A percentile compares a stretch with the other conserved stretches of the same genome.
These are phyloP conservation scores for Exophiala calicioides DNA, from an alignment of 2,329 filamentous ascomycete species.

Conservation along the genomic window DNA sequence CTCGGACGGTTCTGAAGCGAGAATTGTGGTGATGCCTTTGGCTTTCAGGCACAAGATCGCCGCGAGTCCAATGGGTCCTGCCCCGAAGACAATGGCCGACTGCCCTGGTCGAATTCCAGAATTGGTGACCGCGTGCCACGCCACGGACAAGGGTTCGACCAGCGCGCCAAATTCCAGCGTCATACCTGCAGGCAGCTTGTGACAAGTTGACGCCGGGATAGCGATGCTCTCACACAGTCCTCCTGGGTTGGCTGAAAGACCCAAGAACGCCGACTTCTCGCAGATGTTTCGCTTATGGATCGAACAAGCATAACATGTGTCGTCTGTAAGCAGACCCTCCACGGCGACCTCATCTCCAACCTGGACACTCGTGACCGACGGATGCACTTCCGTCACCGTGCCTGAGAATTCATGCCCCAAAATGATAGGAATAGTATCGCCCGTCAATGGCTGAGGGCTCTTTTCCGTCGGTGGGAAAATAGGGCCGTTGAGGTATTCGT, in stretches of 20 bases:
- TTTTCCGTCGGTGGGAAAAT: too few species aligned
- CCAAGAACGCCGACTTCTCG: not conserved
- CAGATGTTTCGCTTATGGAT: not conserved
- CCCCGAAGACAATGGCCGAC: conserved; percentile 50
- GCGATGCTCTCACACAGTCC: not conserved
- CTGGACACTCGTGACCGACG: not conserved
- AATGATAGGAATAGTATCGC: not conserved
- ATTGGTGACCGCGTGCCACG: conserved; percentile 55
- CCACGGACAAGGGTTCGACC: conserved; percentile 56
- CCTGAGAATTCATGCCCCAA: conserved; percentile 5
- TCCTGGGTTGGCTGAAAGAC: not conserved
- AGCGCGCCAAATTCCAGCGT: conserved; percentile 41
- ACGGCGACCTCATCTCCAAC: not conserved
- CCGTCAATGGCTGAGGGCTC: too few species aligned
- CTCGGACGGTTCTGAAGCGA: conserved; percentile 52
- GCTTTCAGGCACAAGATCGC: conserved; percentile 49
- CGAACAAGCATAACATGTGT: not conserved
- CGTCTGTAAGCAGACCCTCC: not conserved
- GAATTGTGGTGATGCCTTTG: conserved; percentile 46
- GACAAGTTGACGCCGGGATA: not conserved
- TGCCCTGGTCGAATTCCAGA: conserved; percentile 47
- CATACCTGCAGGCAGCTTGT: not conserved
- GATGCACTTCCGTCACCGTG: not conserved
- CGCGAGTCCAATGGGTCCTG: conserved; percentile 55
- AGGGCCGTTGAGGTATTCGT: too few species aligned